Evolutionary conservation across 2,329 filamentous ascomycete genomes (phyloP), one percentile per base, ranked within the genome.

Genomic region (Cryoendolithus antarcticus): DNA sequence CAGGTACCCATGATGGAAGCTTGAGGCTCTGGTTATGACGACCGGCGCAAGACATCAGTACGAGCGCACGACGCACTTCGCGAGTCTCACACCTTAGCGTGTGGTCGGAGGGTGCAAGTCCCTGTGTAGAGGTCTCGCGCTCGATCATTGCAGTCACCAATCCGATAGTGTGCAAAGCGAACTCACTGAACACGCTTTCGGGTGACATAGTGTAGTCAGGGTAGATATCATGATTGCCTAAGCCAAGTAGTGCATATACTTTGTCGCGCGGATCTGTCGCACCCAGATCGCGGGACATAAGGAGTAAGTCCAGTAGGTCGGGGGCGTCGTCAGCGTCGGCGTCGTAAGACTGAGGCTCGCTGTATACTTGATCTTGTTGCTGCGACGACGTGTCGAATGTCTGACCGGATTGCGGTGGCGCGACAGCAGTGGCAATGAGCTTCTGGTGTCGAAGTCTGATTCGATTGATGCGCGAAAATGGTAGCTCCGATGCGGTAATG

Each of bases 381-480:
- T 11, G 32, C 11, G 24, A 30, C 24, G 12, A 38, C n/a, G 11
- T 29, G 27, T 11, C 12, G 27, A 11, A 38, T 11, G 11, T n/a
- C 29, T 15, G 8, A 30, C 30, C 3, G 30, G 12, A 19, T 12
- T 21, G 19, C 19, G 6, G 19, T 21, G 19, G 19, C 19, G 19
- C 19, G 19, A 21, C 19, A 21, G 19, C 19, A 21, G 19, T 21
- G 19, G 19, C 19, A 21, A 21, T 21, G 19, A 33, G 38, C 13
- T 39, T 30, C 30, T 44, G 48, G 41, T 56, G 53, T 12, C 52
- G 46, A 32, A 45, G 32, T 32, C 53, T 37, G 34, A 56, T 54
- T 12, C 50, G 47, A 39, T 56, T 55, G 27, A 56, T 56, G 3
- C 51, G 43, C 3, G 54, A 51, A 36, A 57, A 55, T 6, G 54